Base-by-base conservation (phyloP, 441 rosid genomes). In the Mallotus japonicus region DNA sequence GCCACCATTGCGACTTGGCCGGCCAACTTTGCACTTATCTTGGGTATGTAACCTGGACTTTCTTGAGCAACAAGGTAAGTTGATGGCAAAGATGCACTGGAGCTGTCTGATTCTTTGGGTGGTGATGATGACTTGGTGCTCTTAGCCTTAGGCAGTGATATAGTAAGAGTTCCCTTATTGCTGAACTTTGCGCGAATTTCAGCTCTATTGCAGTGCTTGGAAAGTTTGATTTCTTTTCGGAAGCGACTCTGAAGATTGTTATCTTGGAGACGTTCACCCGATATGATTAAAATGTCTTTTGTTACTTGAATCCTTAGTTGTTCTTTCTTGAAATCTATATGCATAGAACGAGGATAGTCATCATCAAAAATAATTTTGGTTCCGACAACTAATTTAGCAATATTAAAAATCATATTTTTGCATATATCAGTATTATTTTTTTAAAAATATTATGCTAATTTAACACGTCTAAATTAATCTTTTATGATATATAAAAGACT, bases 301-400 rank as follows among this genome's bases (percentile, higher is more conserved):
- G 15, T 42, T n/a, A 51, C n/a, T 34, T 37, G 66, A 24, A 83
- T 73, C 19, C 44, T 49, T 6, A 81, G 20, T 6, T 77, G 60
- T 2, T 65, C 72, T 69, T 60, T 77, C 24, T 15, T 67, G 34
- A 81, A 84, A 51, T 72, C 87, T 84, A 51, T 46, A 32, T 34
- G 10, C 10, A 60, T 12, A 40, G 6, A 58, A 3, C 24, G 17
- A 4, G 3, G 2, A 51, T 51, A 12, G 32, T 28, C 3, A 28
- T 28, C 3, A 28, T 28, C 3, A 28, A 28, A 28, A 28, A 28
- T 28, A 37, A 37, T 37, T 37, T 37, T 0, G 6, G 6, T 37
- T 4, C 6, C 6, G 6, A 4, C 0, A 37, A 6, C 6, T 37
- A 3, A 37, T 6, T 4, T 37, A 37, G 6, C 5, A 37, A 37